phyloP scores from a whole-genome alignment of 371 early-diverging fungal genomes.

The Coemansia sp. region DNA sequence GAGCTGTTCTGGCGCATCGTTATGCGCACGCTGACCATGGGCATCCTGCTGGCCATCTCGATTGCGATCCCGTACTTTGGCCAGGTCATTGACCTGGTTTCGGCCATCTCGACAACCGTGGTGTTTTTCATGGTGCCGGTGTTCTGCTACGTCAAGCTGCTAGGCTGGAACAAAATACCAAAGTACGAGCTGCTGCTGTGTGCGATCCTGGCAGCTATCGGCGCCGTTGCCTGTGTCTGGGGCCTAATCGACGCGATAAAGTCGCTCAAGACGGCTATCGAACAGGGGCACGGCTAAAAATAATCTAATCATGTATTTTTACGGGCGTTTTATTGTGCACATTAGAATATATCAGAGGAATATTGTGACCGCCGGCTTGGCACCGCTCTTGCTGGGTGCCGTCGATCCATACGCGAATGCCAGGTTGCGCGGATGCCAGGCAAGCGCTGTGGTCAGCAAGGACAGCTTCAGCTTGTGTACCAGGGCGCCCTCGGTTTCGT shows the following conservation, averaged over 20 bases:
- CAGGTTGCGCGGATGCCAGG: slow-evolving; percentile 46
- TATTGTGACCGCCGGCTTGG: slow-evolving; percentile 30
- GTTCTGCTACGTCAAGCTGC: slow-evolving; percentile 71
- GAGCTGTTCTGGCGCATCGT: slow-evolving; percentile 62
- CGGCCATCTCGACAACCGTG: slow-evolving; percentile 73
- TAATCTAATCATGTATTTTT: background rate
- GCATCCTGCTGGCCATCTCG: slow-evolving; percentile 48
- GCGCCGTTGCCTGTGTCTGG: slow-evolving; percentile 71
- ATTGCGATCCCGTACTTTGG: slow-evolving; percentile 80
- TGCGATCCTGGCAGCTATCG: slow-evolving; percentile 61
- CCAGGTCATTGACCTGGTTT: slow-evolving; percentile 78
- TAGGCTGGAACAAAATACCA: slow-evolving; percentile 66
- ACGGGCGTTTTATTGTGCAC: background rate
- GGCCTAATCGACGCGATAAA: slow-evolving; percentile 74
- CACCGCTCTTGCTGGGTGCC: slow-evolving; percentile 9
- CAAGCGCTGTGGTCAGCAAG: slow-evolving; percentile 26
- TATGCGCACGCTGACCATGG: slow-evolving; percentile 59
- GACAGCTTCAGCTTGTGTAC: slow-evolving; percentile 20
- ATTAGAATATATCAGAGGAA: slow-evolving; percentile 13
- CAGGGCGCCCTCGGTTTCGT: slow-evolving; percentile 24
- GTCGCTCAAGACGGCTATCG: slow-evolving; percentile 47
- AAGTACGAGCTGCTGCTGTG: slow-evolving; percentile 62
- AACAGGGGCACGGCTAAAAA: slow-evolving; percentile 23
- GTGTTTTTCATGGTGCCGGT: slow-evolving; percentile 85
- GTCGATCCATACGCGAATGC: slow-evolving; percentile 33